Conservation (phyloP, 106 monocot species). For the Phalaenopsis equestris region DNA sequence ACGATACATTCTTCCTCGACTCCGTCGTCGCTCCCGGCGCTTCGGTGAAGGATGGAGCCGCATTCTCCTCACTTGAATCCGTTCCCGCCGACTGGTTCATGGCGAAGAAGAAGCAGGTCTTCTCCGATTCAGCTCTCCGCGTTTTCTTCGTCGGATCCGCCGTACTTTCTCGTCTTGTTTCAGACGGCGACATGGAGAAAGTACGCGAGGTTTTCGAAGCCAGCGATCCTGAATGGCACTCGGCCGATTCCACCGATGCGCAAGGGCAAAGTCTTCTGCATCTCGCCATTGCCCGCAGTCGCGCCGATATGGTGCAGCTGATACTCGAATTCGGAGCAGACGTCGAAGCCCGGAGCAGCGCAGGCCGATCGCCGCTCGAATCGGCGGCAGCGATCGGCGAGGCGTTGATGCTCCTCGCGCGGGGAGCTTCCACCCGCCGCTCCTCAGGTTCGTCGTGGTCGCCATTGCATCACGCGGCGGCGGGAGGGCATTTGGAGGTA, state of each 20-base stretch:
- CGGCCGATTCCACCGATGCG: constrained; percentile 27
- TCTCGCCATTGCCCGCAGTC: constrained; percentile 19
- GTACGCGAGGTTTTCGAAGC: constrained; percentile 33
- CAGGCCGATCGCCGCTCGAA: constrained; percentile 33
- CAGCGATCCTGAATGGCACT: constrained; percentile 35
- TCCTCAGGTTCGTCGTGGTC: constrained; percentile 13
- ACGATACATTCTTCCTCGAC: constrained; percentile 36
- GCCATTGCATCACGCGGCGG: constrained; percentile 34
- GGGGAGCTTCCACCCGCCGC: constrained; percentile 14
- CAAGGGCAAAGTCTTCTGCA: constrained; percentile 26
- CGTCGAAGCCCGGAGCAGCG: constrained; percentile 21
- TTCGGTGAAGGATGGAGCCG: constrained; percentile 13
- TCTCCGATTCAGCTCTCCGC: constrained; percentile 26
- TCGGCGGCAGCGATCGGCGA: constrained; percentile 28
- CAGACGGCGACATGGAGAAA: constrained; percentile 23
- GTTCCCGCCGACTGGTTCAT: constrained; percentile 47
- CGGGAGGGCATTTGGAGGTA: constrained; percentile 26
- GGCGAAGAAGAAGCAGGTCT: constrained; percentile 46
- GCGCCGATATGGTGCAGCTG: constrained; percentile 42
- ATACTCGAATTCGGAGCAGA: constrained; percentile 35
- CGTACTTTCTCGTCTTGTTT: constrained; percentile 27
- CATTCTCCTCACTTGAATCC: constrained; percentile 15
- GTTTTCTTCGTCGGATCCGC: constrained; percentile 35
- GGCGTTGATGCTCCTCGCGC: constrained; percentile 26
- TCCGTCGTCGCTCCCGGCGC: constrained; percentile 44